These are phyloP conservation scores for Acrocalymma vagum DNA, from an alignment of 2,329 filamentous ascomycete species.

Conservation along the genomic window DNA sequence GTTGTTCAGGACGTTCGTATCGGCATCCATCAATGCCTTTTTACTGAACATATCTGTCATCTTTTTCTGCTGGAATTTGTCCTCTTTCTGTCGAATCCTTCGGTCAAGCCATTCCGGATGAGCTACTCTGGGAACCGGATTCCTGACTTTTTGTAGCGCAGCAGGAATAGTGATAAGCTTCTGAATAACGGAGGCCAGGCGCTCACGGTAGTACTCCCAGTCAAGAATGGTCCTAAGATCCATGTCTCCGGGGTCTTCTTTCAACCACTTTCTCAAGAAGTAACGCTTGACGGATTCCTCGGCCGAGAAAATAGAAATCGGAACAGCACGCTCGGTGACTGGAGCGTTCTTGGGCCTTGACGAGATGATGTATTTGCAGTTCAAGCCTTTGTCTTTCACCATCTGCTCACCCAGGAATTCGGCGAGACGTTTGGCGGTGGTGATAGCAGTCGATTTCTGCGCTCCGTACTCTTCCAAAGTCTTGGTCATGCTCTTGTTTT, in stretches of 20 bases:
- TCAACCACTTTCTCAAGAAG: constrained; percentile 94
- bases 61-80: constrained; percentile 98
- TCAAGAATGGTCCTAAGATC: constrained; percentile 91
- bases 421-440: constrained; percentile 90
- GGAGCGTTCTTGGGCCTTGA: constrained; percentile 85
- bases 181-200: constrained; percentile 95
- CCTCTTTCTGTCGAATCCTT: constrained; percentile 92
- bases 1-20: constrained; percentile 68
- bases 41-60: constrained; percentile 91
- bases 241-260: constrained; percentile 89
- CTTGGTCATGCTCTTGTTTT: constrained; percentile 98
- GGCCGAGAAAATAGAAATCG: constrained; percentile 96
- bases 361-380: constrained; percentile 99
- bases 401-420: constrained; percentile 98
- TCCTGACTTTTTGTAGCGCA: constrained; percentile 91
- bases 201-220: constrained; percentile 97
- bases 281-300: constrained; percentile 86
- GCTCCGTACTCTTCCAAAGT: constrained; percentile 93
- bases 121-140: constrained; percentile 90
- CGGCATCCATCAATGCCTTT: constrained; percentile 76
- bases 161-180: constrained; percentile 99
- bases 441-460: constrained; percentile 99
- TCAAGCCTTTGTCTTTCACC: constrained; percentile 98
- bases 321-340: constrained; percentile 92
- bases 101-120: constrained; percentile 98